Percentiles rank a stretch among this genome's conserved stretches.
Evolutionary conservation across 2,329 filamentous ascomycete species (phyloP).

Genomic region (Stemphylium beticola): DNA sequence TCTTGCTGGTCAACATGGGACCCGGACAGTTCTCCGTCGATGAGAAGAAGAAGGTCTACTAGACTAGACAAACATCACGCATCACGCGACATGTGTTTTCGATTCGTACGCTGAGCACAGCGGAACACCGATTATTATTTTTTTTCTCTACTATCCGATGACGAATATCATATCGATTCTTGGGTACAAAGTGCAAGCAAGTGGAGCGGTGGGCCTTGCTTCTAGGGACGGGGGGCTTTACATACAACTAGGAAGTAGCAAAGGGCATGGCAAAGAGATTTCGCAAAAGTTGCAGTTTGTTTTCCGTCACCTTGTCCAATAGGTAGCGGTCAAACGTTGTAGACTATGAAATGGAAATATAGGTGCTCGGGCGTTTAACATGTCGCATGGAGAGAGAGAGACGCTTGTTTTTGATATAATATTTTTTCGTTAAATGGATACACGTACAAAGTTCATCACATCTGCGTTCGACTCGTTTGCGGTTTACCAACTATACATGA

Average conservation of each 20-base stretch:
- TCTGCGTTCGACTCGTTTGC: background rate
- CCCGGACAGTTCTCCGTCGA: constrained; percentile 97
- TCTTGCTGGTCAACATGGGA: constrained; percentile 97
- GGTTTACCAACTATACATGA: background rate
- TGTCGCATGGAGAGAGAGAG: too few species aligned
- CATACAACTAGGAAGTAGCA: constrained; percentile 5
- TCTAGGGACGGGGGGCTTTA: background rate
- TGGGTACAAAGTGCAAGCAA: constrained; percentile 12
- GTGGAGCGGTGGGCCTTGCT: constrained; percentile 1
- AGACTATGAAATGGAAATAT: constrained; percentile 30
- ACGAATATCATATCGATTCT: constrained; percentile 19
- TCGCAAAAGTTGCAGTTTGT: background rate
- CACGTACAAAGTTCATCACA: background rate
- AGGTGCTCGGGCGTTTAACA: too few species aligned
- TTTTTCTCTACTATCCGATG: constrained; percentile 23
- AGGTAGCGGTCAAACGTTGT: constrained; percentile 14
- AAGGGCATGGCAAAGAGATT: background rate
- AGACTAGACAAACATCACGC: constrained; percentile 54
- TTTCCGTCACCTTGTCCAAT: too few species aligned
- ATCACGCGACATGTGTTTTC: constrained; percentile 24
- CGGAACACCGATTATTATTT: constrained; percentile 19
- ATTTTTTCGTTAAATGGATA: too few species aligned
- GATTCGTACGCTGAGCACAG: constrained; percentile 23
- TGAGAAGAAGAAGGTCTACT: constrained; percentile 99
- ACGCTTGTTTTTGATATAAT: too few species aligned